These are phyloP conservation scores for Lachnellula hyalina DNA, from an alignment of 2,329 filamentous ascomycete genomes.

Conservation along the genomic window DNA sequence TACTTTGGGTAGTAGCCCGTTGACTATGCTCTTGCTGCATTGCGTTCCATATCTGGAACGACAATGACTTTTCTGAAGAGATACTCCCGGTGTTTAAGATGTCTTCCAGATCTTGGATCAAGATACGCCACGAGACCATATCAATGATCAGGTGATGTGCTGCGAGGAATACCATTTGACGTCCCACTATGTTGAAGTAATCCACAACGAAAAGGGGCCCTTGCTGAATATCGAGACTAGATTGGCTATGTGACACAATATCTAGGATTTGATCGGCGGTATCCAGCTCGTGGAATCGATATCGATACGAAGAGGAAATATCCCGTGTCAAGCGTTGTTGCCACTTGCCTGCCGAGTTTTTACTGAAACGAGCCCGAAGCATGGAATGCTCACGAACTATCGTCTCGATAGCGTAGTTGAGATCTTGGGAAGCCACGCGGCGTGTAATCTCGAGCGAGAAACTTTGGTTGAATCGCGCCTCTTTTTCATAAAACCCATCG, in stretches of 20 bases:
- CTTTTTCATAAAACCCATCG: conserved; percentile 2
- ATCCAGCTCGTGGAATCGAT: not conserved
- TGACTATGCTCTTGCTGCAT: conserved; percentile 30
- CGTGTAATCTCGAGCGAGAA: conserved; percentile 12
- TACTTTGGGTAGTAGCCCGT: conserved; percentile 1
- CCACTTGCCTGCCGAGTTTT: conserved; percentile 28
- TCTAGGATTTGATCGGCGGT: conserved; percentile 1
- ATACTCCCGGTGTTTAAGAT: conserved; percentile 17
- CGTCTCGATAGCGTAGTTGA: conserved; percentile 24
- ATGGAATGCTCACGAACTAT: conserved; percentile 34
- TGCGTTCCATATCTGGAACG: conserved; percentile 34
- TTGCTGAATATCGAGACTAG: conserved; percentile 3
- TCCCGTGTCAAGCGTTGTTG: conserved; percentile 21
- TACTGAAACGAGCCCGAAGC: conserved; percentile 33
- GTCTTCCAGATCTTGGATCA: conserved; percentile 34
- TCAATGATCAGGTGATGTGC: conserved; percentile 28
- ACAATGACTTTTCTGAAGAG: conserved; percentile 12
- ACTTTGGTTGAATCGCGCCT: conserved; percentile 23
- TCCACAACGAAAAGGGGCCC: conserved; percentile 16
- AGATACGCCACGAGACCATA: conserved; percentile 34
- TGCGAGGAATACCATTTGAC: conserved; percentile 8
- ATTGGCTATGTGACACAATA: conserved; percentile 1
- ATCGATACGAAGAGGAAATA: conserved; percentile 8
- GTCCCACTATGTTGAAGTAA: conserved; percentile 6
- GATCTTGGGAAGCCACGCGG: not conserved